phyloP scores from a whole-genome alignment of 2,329 filamentous ascomycete genomes.

The Onygenales sp. region DNA sequence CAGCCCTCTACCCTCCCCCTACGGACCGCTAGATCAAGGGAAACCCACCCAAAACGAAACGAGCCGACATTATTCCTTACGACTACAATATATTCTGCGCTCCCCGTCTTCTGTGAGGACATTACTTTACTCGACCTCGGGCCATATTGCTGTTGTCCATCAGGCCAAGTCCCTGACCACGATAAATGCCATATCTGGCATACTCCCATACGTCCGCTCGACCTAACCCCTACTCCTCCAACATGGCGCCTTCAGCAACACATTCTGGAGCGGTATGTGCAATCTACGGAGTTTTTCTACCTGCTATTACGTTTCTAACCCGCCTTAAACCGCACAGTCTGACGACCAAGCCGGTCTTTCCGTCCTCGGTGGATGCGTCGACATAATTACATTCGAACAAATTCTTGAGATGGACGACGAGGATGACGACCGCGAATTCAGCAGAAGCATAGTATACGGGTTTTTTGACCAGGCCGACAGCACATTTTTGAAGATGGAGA shows the following conservation, averaged over 20 bases:
- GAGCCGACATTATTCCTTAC: background rate
- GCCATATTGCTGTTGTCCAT: background rate
- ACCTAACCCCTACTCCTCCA: constrained; percentile 9
- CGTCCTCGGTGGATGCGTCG: constrained; percentile 67
- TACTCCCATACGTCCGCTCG: constrained; percentile 7
- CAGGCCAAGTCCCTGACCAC: background rate
- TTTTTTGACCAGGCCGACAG: constrained; percentile 87
- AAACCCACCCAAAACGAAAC: background rate
- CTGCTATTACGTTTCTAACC: background rate
- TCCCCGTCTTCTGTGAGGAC: background rate
- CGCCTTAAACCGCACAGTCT: constrained; percentile 21
- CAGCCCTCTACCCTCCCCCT: background rate
- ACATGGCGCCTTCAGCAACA: constrained; percentile 10
- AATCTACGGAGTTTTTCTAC: background rate
- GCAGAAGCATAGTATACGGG: constrained; percentile 74
- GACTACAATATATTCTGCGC: background rate
- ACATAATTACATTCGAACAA: constrained; percentile 74
- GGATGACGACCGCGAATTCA: constrained; percentile 77
- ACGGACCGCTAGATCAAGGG: no score
- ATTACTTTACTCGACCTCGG: no score
- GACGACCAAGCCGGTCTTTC: constrained; percentile 43
- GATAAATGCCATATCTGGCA: constrained; percentile 11
- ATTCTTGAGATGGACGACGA: constrained; percentile 98
- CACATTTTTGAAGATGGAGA: constrained; percentile 80
- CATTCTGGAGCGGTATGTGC: constrained; percentile 4